phyloP scores from a whole-genome alignment of 2,329 filamentous ascomycete genomes.

The Penicillium frequentans region DNA sequence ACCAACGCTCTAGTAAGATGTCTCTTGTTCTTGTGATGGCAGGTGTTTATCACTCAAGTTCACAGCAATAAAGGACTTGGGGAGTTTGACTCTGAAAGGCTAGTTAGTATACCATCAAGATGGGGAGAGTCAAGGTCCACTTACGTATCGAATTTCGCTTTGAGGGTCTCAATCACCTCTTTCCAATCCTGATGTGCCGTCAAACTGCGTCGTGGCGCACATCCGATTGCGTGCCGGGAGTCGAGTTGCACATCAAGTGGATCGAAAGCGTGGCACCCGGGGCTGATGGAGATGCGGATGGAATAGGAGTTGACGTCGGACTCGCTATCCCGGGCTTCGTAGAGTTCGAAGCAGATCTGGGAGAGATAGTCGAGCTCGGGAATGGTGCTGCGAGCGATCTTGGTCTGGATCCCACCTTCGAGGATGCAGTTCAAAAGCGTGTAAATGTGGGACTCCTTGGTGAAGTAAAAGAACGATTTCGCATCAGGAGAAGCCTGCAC shows the following conservation, averaged over 20 bases:
- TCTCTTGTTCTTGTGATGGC: slow-evolving; percentile 14
- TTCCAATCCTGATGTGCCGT: slow-evolving; percentile 95
- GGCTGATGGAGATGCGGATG: slow-evolving; percentile 93
- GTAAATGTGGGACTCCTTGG: slow-evolving; percentile 98
- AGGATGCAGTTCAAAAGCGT: slow-evolving; percentile 97
- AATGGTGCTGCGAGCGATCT: slow-evolving; percentile 92
- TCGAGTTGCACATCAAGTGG: slow-evolving; percentile 95
- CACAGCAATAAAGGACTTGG: slow-evolving; percentile 52
- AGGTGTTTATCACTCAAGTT: slow-evolving; percentile 52
- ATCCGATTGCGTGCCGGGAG: slow-evolving; percentile 93
- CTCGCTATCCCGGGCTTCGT: slow-evolving; percentile 84
- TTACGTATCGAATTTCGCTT: slow-evolving; percentile 93
- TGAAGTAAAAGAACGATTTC: slow-evolving; percentile 98
- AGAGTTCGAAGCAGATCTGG: slow-evolving; percentile 97
- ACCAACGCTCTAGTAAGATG: background rate
- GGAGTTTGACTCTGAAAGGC: slow-evolving; percentile 47
- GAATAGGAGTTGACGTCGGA: slow-evolving; percentile 84
- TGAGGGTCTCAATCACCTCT: slow-evolving; percentile 90
- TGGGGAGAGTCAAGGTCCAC: slow-evolving; percentile 32
- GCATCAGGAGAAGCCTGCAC: slow-evolving; percentile 92
- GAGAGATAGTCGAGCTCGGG: slow-evolving; percentile 96
- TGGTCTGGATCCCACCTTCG: slow-evolving; percentile 93
- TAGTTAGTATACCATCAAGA: background rate
- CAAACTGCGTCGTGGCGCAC: slow-evolving; percentile 82
- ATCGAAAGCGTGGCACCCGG: slow-evolving; percentile 94